A percentile compares a stretch with the other conserved stretches of the same genome.
These are phyloP conservation scores for Discostella stelligeroides DNA, from an alignment of 108 stramenopile genomes.

Conservation along the genomic window DNA sequence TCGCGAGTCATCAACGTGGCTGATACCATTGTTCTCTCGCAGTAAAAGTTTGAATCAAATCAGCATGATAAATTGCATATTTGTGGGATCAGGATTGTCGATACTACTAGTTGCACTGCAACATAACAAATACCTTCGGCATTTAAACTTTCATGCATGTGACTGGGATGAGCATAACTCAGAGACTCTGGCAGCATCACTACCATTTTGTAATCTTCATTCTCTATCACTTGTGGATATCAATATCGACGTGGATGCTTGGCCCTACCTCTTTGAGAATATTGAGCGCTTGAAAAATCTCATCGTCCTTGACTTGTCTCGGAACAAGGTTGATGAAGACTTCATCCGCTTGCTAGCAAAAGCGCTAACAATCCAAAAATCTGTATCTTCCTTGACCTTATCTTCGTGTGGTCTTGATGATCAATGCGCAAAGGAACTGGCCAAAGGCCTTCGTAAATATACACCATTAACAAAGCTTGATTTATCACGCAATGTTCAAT, in stretches of 20 bases:
- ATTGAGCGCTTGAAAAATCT: constrained; percentile 11
- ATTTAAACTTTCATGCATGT: constrained; percentile 10
- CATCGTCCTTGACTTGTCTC: constrained; percentile 17
- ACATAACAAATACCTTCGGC: constrained; percentile 4
- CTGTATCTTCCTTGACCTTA: constrained; percentile 7
- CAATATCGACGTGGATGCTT: constrained; percentile 10
- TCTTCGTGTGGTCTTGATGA: constrained; percentile 24
- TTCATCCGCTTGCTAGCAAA: constrained; percentile 1
- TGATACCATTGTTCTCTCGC: not conserved
- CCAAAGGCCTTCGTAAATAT: constrained; percentile 14
- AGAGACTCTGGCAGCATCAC: constrained; percentile 10
- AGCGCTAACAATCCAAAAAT: constrained; percentile 3
- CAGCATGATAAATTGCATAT: constrained; percentile 6
- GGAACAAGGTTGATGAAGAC: constrained; percentile 8
- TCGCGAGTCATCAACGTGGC: not conserved
- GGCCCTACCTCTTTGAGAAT: constrained; percentile 8
- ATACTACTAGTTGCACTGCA: constrained; percentile 12
- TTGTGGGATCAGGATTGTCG: constrained; percentile 5
- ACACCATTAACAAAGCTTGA: constrained; percentile 11
- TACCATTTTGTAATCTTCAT: not conserved
- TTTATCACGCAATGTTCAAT: constrained; percentile 6
- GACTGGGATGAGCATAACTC: constrained; percentile 8
- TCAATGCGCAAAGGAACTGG: constrained; percentile 17
- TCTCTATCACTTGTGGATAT: constrained; percentile 10
- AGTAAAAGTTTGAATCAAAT: not conserved